phyloP scores from a whole-genome alignment of 176 grass and related monocot species.

The Miscanthus lutarioriparius region DNA sequence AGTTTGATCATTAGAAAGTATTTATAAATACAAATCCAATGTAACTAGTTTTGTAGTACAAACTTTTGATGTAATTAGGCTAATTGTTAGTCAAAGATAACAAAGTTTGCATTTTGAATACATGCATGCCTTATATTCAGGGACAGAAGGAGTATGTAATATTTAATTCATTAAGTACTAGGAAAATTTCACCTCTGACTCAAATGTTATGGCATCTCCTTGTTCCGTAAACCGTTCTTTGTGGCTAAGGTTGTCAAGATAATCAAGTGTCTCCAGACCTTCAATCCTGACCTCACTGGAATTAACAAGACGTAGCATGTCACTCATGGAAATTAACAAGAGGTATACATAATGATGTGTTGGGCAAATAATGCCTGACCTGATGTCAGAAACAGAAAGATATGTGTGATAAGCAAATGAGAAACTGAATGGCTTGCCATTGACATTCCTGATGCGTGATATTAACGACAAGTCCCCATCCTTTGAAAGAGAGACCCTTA shows the following conservation, averaged over 20 bases:
- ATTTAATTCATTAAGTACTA: not conserved
- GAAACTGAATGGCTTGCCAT: conserved; percentile 88
- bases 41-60: too few species aligned
- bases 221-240: conserved; percentile 85
- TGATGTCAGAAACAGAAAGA: conserved; percentile 93
- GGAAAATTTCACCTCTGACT: conserved; percentile 69
- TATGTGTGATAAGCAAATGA: conserved; percentile 98
- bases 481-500: conserved; percentile 79
- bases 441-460: conserved; percentile 85
- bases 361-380: conserved; percentile 43
- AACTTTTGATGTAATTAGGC: too few species aligned
- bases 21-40: too few species aligned
- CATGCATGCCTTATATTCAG: too few species aligned
- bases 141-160: too few species aligned
- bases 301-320: not conserved
- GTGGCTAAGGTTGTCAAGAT: conserved; percentile 81
- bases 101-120: too few species aligned
- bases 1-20: too few species aligned
- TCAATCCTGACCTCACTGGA: conserved; percentile 77
- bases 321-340: not conserved
- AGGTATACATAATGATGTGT: not conserved
- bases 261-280: conserved; percentile 94
- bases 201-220: conserved; percentile 95
- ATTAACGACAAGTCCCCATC: conserved; percentile 69
- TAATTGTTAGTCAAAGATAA: too few species aligned